Evolutionary conservation across 768 basidiomycete genomes (phyloP), one percentile per base, ranked within the genome.

Genomic region (Lyophyllum decastes): DNA sequence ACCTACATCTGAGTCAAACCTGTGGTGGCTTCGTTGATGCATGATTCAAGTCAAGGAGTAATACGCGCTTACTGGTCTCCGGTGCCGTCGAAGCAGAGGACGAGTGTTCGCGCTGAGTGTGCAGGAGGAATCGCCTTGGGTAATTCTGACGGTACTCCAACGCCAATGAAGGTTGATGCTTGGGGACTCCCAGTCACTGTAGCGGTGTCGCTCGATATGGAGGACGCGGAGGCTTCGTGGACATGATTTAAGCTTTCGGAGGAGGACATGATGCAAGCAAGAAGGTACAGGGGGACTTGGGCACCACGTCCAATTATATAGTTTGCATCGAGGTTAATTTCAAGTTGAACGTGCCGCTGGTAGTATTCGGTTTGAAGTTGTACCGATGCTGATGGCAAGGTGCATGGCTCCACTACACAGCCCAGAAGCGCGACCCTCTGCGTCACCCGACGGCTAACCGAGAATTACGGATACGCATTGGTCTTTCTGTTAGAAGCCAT

Each of bases 51-150:
- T 11, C 9, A 3, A 16, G n/a, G 14, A 24, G 6, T 38, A 2
- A 54, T n/a, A n/a, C n/a, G n/a, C n/a, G n/a, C 60, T 30, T 24
- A 84, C 61, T 78, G 78, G 27, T 67, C 64, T 19, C 66, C 66
- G 5, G 63, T 67, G 6, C 66, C 66, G 46, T 67, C 66, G 58
- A 86, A 86, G 63, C 82, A 84, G 19, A 85, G 68, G 16, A 86
- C 70, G 17, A 85, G 67, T 1, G 74, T 74, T 30, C 80, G 76
- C 8, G 19, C 49, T 9, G 49, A 22, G n/a, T 25, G 49, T 19
- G n/a, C n/a, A 2, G 59, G 40, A 22, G 60, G 60, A 7, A 61
- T 61, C 14, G 52, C 43, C 26, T 17, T 50, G 17, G 55, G 55
- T 25, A 57, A 47, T 2, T 17, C 44, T 26, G 45, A 38, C 49